A percentile compares a stretch with the other conserved stretches of the same genome.
These are phyloP conservation scores for Schizonepeta tenuifolia DNA, from an alignment of 257 asterid species.

Conservation along the genomic window DNA sequence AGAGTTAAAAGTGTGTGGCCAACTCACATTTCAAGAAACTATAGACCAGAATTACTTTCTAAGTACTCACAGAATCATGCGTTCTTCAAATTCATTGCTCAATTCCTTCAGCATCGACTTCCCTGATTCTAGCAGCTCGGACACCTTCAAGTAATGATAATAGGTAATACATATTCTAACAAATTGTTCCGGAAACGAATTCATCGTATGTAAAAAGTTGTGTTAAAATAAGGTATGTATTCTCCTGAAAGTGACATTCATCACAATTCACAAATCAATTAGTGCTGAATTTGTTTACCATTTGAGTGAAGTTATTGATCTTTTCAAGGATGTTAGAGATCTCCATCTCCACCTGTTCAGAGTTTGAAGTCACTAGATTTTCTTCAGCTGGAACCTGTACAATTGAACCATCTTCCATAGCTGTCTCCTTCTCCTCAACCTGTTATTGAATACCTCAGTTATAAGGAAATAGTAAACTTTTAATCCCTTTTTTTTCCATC, in stretches of 20 bases:
- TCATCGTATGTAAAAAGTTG: constrained; percentile 8
- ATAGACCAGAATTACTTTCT: constrained; percentile 1
- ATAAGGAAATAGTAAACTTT: constrained; percentile 3
- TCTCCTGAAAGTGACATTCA: constrained; percentile 2
- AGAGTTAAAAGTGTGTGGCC: constrained; percentile 32
- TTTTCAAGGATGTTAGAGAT: constrained; percentile 78
- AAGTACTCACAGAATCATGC: constrained; percentile 64
- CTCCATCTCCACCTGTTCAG: constrained; percentile 73
- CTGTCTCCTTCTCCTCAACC: constrained; percentile 44
- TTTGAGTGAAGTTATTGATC: constrained; percentile 71
- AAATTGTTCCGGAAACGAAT: constrained; percentile 11
- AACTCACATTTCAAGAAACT: constrained; percentile 25
- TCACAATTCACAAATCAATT: background rate
- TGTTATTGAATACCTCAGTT: constrained; percentile 21
- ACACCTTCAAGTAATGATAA: constrained; percentile 54
- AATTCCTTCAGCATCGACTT: constrained; percentile 83
- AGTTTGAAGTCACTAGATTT: constrained; percentile 48
- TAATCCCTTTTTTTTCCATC: constrained; percentile 17
- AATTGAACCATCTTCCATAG: constrained; percentile 43
- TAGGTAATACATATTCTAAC: constrained; percentile 26
- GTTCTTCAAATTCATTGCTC: constrained; percentile 80
- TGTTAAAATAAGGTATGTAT: constrained; percentile 15
- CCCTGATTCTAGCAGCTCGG: constrained; percentile 91
- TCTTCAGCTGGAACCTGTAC: constrained; percentile 58
- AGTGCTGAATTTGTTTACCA: constrained; percentile 49